A percentile compares a stretch with the other conserved stretches of the same genome.
phyloP scores from a whole-genome alignment of 2,329 filamentous ascomycete species.

The Kalaharituber pfeilii region DNA sequence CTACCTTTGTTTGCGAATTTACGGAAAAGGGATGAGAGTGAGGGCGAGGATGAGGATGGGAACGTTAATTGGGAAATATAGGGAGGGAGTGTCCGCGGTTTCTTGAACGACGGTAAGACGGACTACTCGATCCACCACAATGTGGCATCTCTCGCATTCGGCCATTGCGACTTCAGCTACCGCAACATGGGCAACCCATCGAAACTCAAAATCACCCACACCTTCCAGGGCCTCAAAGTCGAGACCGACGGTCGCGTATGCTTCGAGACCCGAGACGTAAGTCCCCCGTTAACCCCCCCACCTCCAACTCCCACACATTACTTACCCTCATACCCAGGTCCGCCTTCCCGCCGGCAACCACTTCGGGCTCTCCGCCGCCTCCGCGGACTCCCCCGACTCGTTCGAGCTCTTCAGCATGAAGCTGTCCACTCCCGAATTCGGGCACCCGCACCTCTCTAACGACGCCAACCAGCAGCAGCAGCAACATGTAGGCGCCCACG shows the following conservation, averaged over 20 bases:
- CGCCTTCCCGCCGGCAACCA: slow-evolving; percentile 61
- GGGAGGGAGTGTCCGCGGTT: slow-evolving; percentile 40
- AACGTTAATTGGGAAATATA: neutral
- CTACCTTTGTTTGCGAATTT: neutral
- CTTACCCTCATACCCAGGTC: slow-evolving; percentile 33
- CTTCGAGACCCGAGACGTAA: slow-evolving; percentile 57
- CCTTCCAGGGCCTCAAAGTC: slow-evolving; percentile 43
- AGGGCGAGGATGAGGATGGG: slow-evolving; percentile 2
- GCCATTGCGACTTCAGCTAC: slow-evolving; percentile 78
- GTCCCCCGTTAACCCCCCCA: slow-evolving; percentile 2
- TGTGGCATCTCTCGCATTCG: slow-evolving; percentile 76
- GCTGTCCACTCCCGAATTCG: slow-evolving; percentile 38
- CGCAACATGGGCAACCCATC: slow-evolving; percentile 40
- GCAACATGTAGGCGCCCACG: neutral
- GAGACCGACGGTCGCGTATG: slow-evolving; percentile 63
- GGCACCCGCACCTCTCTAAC: slow-evolving; percentile 25
- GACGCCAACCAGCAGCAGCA: slow-evolving; percentile 7
- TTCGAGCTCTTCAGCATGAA: slow-evolving; percentile 85
- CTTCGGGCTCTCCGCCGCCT: slow-evolving; percentile 75
- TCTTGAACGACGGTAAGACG: slow-evolving; percentile 75
- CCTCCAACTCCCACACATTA: neutral
- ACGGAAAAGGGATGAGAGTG: slow-evolving; percentile 45
- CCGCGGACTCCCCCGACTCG: slow-evolving; percentile 79
- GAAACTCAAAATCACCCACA: neutral
- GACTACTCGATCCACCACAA: slow-evolving; percentile 61